These are phyloP conservation scores for Niebla homalea DNA, from an alignment of 495 filamentous ascomycete species.

Conservation along the genomic window DNA sequence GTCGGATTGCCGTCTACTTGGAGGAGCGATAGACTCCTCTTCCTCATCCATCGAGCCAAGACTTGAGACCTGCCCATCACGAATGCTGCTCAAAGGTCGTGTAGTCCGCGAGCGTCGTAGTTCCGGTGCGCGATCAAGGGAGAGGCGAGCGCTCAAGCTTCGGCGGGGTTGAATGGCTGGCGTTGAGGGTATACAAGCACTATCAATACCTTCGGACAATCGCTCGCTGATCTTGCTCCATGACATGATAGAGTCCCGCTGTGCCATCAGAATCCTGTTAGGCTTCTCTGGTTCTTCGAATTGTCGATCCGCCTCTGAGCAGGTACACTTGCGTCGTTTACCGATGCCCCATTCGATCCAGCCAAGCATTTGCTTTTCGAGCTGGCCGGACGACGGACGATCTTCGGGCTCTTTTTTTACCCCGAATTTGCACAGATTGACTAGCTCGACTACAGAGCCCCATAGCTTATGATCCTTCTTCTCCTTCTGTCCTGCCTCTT, in stretches of 20 bases:
- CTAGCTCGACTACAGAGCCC: conserved; percentile 12
- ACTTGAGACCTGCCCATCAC: neutral
- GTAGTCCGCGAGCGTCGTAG: neutral
- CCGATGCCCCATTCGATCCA: conserved; percentile 15
- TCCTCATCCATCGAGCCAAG: neutral
- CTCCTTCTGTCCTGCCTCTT: conserved; percentile 50
- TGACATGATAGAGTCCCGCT: conserved; percentile 2
- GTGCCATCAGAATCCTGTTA: neutral
- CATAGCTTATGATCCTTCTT: conserved; percentile 33
- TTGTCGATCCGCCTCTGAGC: conserved; percentile 4
- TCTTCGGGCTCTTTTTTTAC: conserved; percentile 14
- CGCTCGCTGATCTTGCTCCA: conserved; percentile 5
- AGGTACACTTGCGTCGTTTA: conserved; percentile 2
- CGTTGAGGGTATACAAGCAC: neutral
- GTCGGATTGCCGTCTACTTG: neutral
- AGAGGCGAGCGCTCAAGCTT: neutral
- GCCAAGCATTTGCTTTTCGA: conserved; percentile 10
- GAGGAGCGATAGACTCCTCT: neutral
- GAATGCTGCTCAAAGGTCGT: neutral
- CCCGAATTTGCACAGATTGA: conserved; percentile 10
- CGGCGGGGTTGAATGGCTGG: neutral
- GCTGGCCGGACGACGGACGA: conserved; percentile 6
- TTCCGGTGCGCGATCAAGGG: neutral
- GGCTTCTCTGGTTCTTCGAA: neutral
- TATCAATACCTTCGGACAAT: neutral